These are phyloP conservation scores for Fagopyrum esculentum DNA, from an alignment of 148 eudicot genomes.

Conservation along the genomic window DNA sequence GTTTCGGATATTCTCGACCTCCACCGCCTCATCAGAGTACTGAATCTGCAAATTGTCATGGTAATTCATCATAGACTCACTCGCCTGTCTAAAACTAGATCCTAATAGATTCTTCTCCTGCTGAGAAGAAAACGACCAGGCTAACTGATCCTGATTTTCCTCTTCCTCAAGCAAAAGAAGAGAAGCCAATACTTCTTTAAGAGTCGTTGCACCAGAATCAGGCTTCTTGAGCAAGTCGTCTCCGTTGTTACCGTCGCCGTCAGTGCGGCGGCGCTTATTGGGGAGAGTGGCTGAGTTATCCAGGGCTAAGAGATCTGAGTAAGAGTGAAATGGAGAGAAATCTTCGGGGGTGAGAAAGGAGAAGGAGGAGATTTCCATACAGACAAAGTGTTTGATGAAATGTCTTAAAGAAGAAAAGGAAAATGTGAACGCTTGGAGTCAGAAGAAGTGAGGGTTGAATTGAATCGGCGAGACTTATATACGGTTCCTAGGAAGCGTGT, in stretches of 20 bases:
- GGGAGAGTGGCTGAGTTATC: background rate
- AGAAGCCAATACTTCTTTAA: constrained; percentile 11
- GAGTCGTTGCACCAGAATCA: background rate
- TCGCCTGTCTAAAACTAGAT: constrained; percentile 1
- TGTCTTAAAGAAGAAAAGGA: constrained; percentile 11
- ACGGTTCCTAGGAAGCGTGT: constrained; percentile 20
- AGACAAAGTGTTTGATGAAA: constrained; percentile 5
- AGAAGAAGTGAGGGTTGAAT: background rate
- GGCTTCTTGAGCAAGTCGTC: constrained; percentile 2
- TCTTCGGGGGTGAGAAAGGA: constrained; percentile 25
- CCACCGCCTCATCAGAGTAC: background rate
- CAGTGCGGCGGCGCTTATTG: constrained; percentile 14
- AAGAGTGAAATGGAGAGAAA: constrained; percentile 18
- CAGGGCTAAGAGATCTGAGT: constrained; percentile 5
- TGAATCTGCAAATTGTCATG: background rate
- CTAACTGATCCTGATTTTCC: constrained; percentile 4
- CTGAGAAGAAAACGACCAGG: constrained; percentile 2
- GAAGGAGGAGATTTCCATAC: constrained; percentile 38
- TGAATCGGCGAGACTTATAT: constrained; percentile 7
- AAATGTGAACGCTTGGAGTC: constrained; percentile 2
- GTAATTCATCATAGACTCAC: background rate
- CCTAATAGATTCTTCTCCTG: constrained; percentile 1
- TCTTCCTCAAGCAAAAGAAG: constrained; percentile 7
- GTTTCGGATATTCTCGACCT: background rate
- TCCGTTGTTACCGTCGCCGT: constrained; percentile 6